Conservation (phyloP, 768 basidiomycete species). For the Hortiboletus flavorubellus region DNA sequence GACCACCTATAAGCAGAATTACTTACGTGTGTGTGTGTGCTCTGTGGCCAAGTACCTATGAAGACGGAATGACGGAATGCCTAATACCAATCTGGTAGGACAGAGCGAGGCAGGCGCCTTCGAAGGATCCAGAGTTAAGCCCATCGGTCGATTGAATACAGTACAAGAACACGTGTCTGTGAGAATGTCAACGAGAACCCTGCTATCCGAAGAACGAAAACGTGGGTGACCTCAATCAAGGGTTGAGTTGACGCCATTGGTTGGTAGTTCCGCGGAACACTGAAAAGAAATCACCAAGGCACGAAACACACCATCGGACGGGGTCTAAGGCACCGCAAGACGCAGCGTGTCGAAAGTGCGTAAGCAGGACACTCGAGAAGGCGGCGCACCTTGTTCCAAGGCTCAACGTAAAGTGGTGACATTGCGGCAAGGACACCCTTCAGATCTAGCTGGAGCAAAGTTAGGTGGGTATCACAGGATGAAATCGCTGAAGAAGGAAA, state of each 20-base stretch:
- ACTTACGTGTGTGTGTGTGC: slow-evolving; percentile 9
- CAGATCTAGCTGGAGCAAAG: background rate
- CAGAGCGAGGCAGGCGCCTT: background rate
- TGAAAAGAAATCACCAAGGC: background rate
- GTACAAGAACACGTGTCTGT: slow-evolving; percentile 6
- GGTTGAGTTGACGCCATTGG: slow-evolving; percentile 6
- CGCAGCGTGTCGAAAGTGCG: slow-evolving; percentile 12
- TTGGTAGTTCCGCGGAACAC: slow-evolving; percentile 17
- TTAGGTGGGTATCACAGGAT: slow-evolving; percentile 6
- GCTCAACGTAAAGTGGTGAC: slow-evolving; percentile 12
- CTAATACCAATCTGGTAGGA: slow-evolving; percentile 5
- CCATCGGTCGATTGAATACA: slow-evolving; percentile 2
- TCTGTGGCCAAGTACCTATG: background rate
- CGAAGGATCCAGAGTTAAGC: background rate
- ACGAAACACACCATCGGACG: slow-evolving; percentile 6
- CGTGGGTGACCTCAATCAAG: slow-evolving; percentile 1
- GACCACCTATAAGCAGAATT: background rate
- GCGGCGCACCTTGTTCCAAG: slow-evolving; percentile 3
- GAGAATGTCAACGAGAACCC: background rate
- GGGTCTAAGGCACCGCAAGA: slow-evolving; percentile 11
- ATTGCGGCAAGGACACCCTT: slow-evolving; percentile 6
- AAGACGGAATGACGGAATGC: slow-evolving; percentile 4
- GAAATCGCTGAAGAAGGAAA: slow-evolving; percentile 9
- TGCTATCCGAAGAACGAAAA: background rate
- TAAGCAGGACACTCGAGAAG: slow-evolving; percentile 10